A percentile compares a stretch with the other conserved stretches of the same genome.
Evolutionary conservation across 2,329 filamentous ascomycete genomes (phyloP).

Genomic region (Dactylellina drechsleri): DNA sequence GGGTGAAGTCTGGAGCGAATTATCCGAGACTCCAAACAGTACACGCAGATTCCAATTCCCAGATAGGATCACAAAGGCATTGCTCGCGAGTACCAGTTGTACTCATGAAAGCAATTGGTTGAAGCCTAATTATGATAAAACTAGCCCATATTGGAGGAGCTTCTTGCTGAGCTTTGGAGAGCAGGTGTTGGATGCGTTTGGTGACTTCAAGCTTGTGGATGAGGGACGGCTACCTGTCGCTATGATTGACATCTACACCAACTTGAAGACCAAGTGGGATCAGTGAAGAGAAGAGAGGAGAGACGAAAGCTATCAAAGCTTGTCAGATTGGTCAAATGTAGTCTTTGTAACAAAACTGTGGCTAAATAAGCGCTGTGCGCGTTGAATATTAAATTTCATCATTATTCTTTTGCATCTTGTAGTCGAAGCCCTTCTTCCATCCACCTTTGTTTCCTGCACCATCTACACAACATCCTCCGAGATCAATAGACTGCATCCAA

Average conservation of each 20-base stretch:
- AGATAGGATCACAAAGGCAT: slow-evolving; percentile 17
- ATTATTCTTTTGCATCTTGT: no score
- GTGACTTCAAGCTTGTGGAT: slow-evolving; percentile 29
- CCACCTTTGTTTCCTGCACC: not conserved
- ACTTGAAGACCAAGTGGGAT: slow-evolving; percentile 53
- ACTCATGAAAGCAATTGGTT: slow-evolving; percentile 15
- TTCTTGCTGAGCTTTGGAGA: slow-evolving; percentile 47
- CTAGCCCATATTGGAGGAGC: slow-evolving; percentile 43
- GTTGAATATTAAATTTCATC: no score
- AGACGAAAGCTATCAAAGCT: no score
- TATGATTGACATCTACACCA: slow-evolving; percentile 52
- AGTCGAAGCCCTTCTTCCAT: not conserved
- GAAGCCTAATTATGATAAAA: slow-evolving; percentile 23
- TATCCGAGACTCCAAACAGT: slow-evolving; percentile 19
- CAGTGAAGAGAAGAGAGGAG: slow-evolving; percentile 11
- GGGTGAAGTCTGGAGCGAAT: slow-evolving; percentile 59
- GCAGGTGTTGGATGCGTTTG: slow-evolving; percentile 31
- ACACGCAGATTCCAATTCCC: slow-evolving; percentile 10
- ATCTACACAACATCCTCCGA: not conserved
- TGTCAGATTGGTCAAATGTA: no score
- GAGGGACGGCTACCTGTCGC: slow-evolving; percentile 36
- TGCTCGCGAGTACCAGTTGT: not conserved
- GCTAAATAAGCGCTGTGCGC: no score
- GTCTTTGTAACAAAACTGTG: no score
- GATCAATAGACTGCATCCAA: not conserved